Base-by-base conservation (phyloP, 306 rosid genomes). In the Fragaria nilgerrensis region DNA sequence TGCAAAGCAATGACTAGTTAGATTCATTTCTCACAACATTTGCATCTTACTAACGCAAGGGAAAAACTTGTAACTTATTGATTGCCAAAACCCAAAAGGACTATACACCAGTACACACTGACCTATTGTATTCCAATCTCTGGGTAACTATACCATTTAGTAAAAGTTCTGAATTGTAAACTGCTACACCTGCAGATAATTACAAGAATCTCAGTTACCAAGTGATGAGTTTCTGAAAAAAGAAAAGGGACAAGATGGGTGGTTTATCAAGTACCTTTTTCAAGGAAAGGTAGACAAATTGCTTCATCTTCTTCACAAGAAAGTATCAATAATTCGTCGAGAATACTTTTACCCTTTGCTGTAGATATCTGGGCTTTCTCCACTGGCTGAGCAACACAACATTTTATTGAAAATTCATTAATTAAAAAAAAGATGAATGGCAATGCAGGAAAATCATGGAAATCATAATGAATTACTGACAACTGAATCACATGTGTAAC, bases 51-150 rank as follows among this genome's bases (percentile, higher is more conserved):
- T 6, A 63, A 9, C 22, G 11, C 9, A 15, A 15, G 19, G 15
- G 6, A 22, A 32, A 29, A 29, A 29, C 41, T 14, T 5, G 15
- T 13, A 32, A 27, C 0, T 62, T 41, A 32, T 22, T 29, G 41
- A n/a, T 15, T 63, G 68, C 19, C 15, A 32, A 63, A 63, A 63
- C 22, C 22, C 67, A 63, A 14, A 32, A 63, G 34, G 43, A n/a
- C 7, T 13, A 29, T 5, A 15, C 19, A 29, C 9, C 12, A 19
- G 15, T 27, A 15, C 37, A 19, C 17, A 45, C 73, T 50, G 81
- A 92, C 98, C 98, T 92, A 82, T 92, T 89, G 81, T 85, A 90
- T 52, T 92, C 96, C 88, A 95, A 86, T 89, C 79, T 95, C 87
- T 95, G 98, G 20, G 85, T 88, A 76, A 95, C 96, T 56, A 95